Conservation (phyloP, 148 eudicot genomes). For the Camellia sinensis region DNA sequence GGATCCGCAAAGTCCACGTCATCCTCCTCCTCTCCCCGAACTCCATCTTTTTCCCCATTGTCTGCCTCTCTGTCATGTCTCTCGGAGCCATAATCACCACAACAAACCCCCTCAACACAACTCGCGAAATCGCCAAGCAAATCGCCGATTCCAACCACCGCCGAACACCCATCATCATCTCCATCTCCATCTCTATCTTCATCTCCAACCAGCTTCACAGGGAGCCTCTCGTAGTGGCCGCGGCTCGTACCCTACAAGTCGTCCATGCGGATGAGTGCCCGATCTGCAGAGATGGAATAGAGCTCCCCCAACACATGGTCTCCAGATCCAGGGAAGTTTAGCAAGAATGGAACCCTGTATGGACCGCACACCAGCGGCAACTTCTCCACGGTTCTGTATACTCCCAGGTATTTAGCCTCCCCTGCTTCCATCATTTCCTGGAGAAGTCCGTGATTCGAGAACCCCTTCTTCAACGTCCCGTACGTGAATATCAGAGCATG, state of each 20-base stretch:
- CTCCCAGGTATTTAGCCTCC: conserved; percentile 44
- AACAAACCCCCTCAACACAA: too few relatives aligned
- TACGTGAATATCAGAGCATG: conserved; percentile 53
- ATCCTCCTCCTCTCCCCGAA: too few relatives aligned
- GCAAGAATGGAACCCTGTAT: conserved; percentile 55
- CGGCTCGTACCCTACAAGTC: conserved; percentile 45
- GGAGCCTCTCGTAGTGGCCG: conserved; percentile 53
- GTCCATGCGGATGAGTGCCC: conserved; percentile 40
- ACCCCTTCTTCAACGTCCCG: conserved; percentile 62
- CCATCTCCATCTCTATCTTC: too few relatives aligned
- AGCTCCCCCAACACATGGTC: conserved; percentile 51
- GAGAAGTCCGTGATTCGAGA: conserved; percentile 58
- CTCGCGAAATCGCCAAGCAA: too few relatives aligned
- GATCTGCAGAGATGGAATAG: conserved; percentile 40
- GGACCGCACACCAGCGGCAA: conserved; percentile 64
- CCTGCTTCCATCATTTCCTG: conserved; percentile 38
- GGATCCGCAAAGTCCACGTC: too few relatives aligned
- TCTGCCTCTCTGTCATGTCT: too few relatives aligned
- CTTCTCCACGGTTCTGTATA: conserved; percentile 21
- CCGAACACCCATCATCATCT: too few relatives aligned
- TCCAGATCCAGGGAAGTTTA: conserved; percentile 53
- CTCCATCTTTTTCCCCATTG: too few relatives aligned
- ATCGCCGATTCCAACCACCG: too few relatives aligned
- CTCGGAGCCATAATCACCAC: too few relatives aligned
- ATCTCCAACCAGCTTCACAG: conserved; percentile 18